Conservation (phyloP, 805 yeast genomes). For the Kazachstania taianensis region DNA sequence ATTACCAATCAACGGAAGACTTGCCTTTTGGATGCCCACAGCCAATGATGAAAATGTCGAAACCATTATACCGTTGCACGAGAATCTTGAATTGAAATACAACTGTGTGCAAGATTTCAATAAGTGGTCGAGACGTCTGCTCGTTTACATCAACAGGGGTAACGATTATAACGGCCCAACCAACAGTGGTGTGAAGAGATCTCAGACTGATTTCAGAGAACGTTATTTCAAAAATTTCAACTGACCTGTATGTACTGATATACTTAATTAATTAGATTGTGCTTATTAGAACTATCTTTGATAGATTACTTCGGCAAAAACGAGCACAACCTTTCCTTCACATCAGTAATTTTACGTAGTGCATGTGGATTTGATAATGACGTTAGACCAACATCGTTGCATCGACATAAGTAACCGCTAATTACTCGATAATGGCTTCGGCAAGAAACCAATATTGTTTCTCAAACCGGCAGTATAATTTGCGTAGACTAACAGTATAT, state of each 20-base stretch:
- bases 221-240: conserved; percentile 65
- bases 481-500: too few relatives aligned
- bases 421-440: too few relatives aligned
- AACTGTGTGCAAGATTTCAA: conserved; percentile 80
- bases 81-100: conserved; percentile 56
- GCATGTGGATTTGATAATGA: too few relatives aligned
- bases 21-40: conserved; percentile 97
- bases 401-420: too few relatives aligned
- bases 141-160: conserved; percentile 68
- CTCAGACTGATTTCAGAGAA: conserved; percentile 56
- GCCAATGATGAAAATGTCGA: conserved; percentile 75
- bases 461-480: too few relatives aligned
- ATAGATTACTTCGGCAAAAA: too few relatives aligned
- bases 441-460: too few relatives aligned
- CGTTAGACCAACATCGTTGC: too few relatives aligned
- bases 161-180: conserved; percentile 42
- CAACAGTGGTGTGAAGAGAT: conserved; percentile 35
- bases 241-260: conserved; percentile 5
- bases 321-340: too few relatives aligned
- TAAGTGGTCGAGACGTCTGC: conserved; percentile 83
- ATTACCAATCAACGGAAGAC: conserved; percentile 64
- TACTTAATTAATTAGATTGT: too few relatives aligned
- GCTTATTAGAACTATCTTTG: too few relatives aligned
- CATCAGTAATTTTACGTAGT: too few relatives aligned
- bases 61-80: conserved; percentile 70